Conservation (phyloP, 805 yeast genomes). For the Ogataea sp. region DNA sequence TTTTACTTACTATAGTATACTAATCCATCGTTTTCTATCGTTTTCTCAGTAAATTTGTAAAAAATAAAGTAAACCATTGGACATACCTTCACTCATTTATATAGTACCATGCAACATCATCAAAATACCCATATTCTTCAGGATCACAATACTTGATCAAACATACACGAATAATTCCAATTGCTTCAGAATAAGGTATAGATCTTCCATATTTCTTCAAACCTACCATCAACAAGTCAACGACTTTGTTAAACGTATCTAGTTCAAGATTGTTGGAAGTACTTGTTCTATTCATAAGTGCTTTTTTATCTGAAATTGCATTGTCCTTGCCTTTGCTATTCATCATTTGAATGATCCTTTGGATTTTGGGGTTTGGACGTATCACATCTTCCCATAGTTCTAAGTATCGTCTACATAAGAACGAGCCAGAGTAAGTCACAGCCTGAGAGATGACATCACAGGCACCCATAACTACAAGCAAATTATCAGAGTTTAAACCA, state of each 20-base stretch:
- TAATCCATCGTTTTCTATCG: too few species aligned
- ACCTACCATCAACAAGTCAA: conserved; percentile 27
- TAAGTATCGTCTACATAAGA: conserved; percentile 36
- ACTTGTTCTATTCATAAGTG: conserved; percentile 13
- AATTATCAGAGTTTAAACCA: conserved; percentile 14
- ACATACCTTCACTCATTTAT: background rate
- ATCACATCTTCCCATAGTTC: conserved; percentile 33
- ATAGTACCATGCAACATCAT: conserved; percentile 14
- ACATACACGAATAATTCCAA: conserved; percentile 28
- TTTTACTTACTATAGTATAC: too few species aligned
- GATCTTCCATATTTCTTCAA: conserved; percentile 30
- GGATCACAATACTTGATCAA: conserved; percentile 12
- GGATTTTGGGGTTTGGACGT: conserved; percentile 4
- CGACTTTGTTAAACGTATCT: conserved; percentile 12
- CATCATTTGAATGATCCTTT: conserved; percentile 9
- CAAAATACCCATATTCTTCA: conserved; percentile 20
- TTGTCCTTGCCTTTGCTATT: too few species aligned
- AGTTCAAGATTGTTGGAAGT: conserved; percentile 9
- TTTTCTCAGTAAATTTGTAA: background rate
- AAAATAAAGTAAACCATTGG: too few species aligned
- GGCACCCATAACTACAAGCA: conserved; percentile 22
- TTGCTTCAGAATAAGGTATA: conserved; percentile 31
- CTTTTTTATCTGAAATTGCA: background rate
- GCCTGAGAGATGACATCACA: conserved; percentile 19
- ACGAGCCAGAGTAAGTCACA: conserved; percentile 33